phyloP scores from a whole-genome alignment of 257 asterid species.

The Lycium ferocissimum region DNA sequence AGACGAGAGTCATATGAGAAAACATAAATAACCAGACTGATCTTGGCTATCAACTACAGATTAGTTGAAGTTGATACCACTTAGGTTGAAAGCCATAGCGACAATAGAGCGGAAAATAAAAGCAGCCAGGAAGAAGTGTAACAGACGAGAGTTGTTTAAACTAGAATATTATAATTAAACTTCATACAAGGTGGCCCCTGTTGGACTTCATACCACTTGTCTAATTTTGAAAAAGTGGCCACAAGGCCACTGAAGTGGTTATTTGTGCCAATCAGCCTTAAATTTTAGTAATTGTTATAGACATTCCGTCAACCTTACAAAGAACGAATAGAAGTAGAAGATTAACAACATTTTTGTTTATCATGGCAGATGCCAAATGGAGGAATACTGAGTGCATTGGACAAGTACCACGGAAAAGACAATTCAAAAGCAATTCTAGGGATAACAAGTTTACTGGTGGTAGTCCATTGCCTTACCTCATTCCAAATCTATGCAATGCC shows the following conservation, averaged over 20 bases:
- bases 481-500: slow-evolving; percentile 98
- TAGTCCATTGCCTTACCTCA: slow-evolving; percentile 76
- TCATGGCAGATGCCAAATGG: slow-evolving; percentile 75
- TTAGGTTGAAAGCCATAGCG: neutral
- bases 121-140: neutral
- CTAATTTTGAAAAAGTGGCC: neutral
- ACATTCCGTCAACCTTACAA: neutral
- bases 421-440: slow-evolving; percentile 58
- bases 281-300: neutral
- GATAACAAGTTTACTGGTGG: slow-evolving; percentile 65
- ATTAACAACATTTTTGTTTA: neutral
- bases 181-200: neutral
- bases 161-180: no score
- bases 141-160: neutral
- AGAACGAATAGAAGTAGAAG: neutral
- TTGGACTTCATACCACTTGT: neutral
- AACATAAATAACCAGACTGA: neutral
- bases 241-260: neutral
- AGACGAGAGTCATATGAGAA: neutral
- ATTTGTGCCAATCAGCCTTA: neutral
- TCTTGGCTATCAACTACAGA: neutral
- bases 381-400: slow-evolving; percentile 72
- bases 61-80: neutral
- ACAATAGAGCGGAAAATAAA: no score
- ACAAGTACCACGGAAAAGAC: slow-evolving; percentile 65